A percentile compares a stretch with the other conserved stretches of the same genome.
phyloP scores from a whole-genome alignment of 495 filamentous ascomycete genomes.

The Delitschia confertaspora region DNA sequence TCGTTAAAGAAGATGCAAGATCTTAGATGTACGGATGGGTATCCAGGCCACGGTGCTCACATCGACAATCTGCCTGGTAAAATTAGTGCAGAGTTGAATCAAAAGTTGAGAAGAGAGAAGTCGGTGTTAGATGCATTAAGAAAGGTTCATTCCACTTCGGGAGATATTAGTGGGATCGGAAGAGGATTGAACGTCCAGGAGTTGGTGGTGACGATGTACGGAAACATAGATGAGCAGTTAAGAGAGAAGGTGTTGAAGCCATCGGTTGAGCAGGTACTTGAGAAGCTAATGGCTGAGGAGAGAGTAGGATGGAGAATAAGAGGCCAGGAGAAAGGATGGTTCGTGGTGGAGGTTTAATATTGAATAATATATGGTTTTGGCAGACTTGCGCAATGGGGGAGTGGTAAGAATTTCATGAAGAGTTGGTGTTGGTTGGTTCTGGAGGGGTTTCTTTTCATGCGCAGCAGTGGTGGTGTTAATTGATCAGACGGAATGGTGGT shows the following conservation, averaged over 20 bases:
- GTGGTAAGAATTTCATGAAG: too few species aligned
- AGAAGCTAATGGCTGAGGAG: conserved; percentile 44
- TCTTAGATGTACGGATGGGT: conserved; percentile 33
- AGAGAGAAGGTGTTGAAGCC: conserved; percentile 37
- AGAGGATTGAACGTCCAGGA: not conserved
- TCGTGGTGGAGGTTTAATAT: conserved; percentile 18
- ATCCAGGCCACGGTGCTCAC: conserved; percentile 38
- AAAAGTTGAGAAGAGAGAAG: conserved; percentile 36
- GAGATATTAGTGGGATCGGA: conserved; percentile 20
- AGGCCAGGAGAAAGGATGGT: conserved; percentile 40
- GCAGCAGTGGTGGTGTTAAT: too few species aligned
- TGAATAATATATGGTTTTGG: too few species aligned
- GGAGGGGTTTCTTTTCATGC: too few species aligned
- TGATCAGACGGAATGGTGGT: too few species aligned
- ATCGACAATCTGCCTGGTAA: conserved; percentile 35
- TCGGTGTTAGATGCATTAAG: conserved; percentile 33
- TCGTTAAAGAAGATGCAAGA: conserved; percentile 31
- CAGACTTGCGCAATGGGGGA: too few species aligned
- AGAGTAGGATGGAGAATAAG: conserved; percentile 41
- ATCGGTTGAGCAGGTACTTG: conserved; percentile 41
- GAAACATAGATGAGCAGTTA: conserved; percentile 31
- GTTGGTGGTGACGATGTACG: conserved; percentile 35
- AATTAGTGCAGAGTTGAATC: conserved; percentile 33
- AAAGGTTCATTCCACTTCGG: conserved; percentile 23
- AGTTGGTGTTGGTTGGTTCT: too few species aligned